These are phyloP conservation scores for Aspergillus persii DNA, from an alignment of 2,329 filamentous ascomycete species.

Conservation along the genomic window DNA sequence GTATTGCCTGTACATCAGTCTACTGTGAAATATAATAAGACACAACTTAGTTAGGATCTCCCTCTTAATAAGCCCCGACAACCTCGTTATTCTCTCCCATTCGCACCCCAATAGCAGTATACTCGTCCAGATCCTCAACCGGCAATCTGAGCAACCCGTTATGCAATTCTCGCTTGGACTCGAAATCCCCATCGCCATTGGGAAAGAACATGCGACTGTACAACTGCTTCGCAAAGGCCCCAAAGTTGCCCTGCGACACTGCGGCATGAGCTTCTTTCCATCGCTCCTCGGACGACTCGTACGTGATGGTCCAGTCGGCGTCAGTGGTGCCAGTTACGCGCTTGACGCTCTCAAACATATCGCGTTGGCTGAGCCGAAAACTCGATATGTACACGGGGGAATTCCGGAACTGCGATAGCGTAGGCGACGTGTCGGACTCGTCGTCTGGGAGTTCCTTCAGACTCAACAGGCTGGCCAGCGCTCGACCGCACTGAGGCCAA, in stretches of 20 bases:
- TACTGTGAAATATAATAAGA: no score
- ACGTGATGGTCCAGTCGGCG: slow-evolving; percentile 58
- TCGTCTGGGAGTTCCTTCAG: slow-evolving; percentile 27
- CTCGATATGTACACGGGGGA: slow-evolving; percentile 51
- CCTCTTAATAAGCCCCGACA: neutral
- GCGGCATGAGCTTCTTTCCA: slow-evolving; percentile 46
- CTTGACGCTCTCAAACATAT: slow-evolving; percentile 61
- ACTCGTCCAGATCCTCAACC: slow-evolving; percentile 55
- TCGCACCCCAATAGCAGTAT: neutral
- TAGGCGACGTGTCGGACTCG: slow-evolving; percentile 15
- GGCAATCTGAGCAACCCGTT: slow-evolving; percentile 57
- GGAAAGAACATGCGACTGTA: slow-evolving; percentile 56
- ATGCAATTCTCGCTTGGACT: slow-evolving; percentile 38
- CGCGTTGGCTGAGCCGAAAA: slow-evolving; percentile 59
- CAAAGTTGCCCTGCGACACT: slow-evolving; percentile 42
- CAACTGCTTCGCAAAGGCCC: slow-evolving; percentile 50
- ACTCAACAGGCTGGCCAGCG: slow-evolving; percentile 51
- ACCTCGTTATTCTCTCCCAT: neutral
- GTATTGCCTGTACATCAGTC: no score
- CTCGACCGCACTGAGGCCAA: slow-evolving; percentile 55
- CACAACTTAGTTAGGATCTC: no score
- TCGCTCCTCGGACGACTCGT: slow-evolving; percentile 48
- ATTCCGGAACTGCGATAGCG: slow-evolving; percentile 41
- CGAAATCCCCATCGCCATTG: slow-evolving; percentile 37
- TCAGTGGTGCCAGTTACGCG: slow-evolving; percentile 57